A percentile compares a stretch with the other conserved stretches of the same genome.
These are phyloP conservation scores for Plasmodium blacklocki DNA, from an alignment of 169 alveolate genomes.

Conservation along the genomic window DNA sequence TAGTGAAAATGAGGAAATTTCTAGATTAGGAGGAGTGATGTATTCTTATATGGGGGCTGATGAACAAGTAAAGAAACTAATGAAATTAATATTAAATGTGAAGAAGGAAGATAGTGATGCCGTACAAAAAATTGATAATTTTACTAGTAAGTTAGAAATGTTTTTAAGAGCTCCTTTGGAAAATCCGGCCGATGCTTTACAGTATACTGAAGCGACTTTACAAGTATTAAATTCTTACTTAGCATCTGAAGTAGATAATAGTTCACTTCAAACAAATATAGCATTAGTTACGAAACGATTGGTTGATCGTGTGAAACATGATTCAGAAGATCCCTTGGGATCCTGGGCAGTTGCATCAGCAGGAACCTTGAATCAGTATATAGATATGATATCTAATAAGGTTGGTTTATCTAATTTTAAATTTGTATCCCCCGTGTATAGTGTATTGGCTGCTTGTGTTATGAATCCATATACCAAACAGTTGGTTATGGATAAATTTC, in stretches of 20 bases:
- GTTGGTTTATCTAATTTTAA: constrained; percentile 82
- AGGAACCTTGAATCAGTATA: constrained; percentile 88
- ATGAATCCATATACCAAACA: constrained; percentile 86
- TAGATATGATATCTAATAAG: constrained; percentile 83
- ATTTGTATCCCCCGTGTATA: constrained; percentile 85
- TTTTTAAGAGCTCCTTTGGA: constrained; percentile 91
- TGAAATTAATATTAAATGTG: constrained; percentile 88
- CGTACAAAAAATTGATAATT: constrained; percentile 88
- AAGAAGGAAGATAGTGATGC: constrained; percentile 86
- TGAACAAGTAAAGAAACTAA: constrained; percentile 90
- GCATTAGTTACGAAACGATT: constrained; percentile 82
- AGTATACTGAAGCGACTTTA: constrained; percentile 91
- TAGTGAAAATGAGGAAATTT: constrained; percentile 87
- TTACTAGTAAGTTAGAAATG: constrained; percentile 89
- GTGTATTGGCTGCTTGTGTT: constrained; percentile 88
- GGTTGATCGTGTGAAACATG: constrained; percentile 85
- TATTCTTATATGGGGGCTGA: constrained; percentile 93
- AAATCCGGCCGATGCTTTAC: constrained; percentile 91
- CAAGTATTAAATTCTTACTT: constrained; percentile 85
- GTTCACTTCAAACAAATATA: constrained; percentile 82
- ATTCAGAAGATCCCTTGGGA: constrained; percentile 92
- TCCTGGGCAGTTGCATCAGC: constrained; percentile 94
- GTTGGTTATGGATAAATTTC: constrained; percentile 78
- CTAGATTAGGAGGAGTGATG: constrained; percentile 89
- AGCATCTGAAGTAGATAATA: constrained; percentile 82